phyloP scores from a whole-genome alignment of 768 basidiomycete species.

The Auricularia sp. region DNA sequence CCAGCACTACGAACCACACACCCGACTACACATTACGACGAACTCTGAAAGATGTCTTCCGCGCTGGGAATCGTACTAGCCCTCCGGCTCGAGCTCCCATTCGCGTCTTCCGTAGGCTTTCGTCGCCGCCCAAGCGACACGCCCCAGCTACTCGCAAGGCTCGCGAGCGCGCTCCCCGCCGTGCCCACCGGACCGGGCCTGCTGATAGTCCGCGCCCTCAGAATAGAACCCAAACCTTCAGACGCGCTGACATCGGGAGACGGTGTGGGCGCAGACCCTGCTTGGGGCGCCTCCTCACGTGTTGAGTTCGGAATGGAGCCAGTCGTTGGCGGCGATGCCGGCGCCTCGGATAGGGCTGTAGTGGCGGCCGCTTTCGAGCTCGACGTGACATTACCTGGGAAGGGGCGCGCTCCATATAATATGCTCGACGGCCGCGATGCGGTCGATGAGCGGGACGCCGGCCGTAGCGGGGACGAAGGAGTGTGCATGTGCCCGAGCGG shows the following conservation, averaged over 20 bases:
- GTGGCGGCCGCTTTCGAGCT: constrained; percentile 54
- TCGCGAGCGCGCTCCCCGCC: constrained; percentile 45
- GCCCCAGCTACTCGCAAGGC: constrained; percentile 56
- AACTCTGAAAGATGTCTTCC: not conserved
- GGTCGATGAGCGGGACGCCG: constrained; percentile 63
- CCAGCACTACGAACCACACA: no score
- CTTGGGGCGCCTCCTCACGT: constrained; percentile 12
- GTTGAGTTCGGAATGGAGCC: constrained; percentile 19
- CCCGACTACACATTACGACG: no score
- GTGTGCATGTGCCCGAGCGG: constrained; percentile 26
- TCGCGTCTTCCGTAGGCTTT: constrained; percentile 7
- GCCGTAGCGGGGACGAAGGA: constrained; percentile 52
- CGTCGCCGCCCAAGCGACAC: constrained; percentile 54
- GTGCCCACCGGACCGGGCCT: constrained; percentile 13
- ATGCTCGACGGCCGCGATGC: constrained; percentile 60
- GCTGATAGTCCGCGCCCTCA: constrained; percentile 15
- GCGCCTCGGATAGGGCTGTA: constrained; percentile 53
- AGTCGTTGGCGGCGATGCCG: constrained; percentile 36
- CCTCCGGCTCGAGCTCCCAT: not conserved
- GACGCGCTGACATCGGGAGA: constrained; percentile 54
- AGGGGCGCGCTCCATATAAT: constrained; percentile 36
- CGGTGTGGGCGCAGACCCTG: constrained; percentile 22
- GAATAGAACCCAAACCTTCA: constrained; percentile 46
- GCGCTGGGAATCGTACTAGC: not conserved
- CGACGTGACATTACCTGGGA: constrained; percentile 37